These are phyloP conservation scores for Yamadazyma conglobata DNA, from an alignment of 1,139 yeast genomes.

Conservation along the genomic window DNA sequence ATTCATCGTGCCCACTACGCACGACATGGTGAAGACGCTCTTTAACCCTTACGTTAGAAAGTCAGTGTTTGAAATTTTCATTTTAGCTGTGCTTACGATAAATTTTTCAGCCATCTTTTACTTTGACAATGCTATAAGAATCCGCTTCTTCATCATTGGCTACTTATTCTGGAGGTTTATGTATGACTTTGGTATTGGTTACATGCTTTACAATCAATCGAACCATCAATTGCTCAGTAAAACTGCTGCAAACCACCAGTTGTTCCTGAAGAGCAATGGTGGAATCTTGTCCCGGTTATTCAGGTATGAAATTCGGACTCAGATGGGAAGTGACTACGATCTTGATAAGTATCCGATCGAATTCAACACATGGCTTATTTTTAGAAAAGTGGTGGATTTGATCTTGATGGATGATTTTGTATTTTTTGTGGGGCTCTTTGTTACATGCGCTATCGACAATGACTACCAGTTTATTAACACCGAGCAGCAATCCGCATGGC, in stretches of 20 bases:
- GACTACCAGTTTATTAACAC: conserved; percentile 38
- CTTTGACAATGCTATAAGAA: conserved; percentile 30
- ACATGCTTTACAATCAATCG: conserved; percentile 65
- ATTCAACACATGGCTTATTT: conserved; percentile 80
- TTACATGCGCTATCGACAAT: conserved; percentile 49
- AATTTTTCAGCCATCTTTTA: conserved; percentile 52
- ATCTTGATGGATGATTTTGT: conserved; percentile 85
- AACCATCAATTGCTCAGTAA: conserved; percentile 53
- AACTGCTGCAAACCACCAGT: conserved; percentile 45
- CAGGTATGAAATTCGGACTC: conserved; percentile 47
- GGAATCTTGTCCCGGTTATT: conserved; percentile 41
- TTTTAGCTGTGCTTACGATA: conserved; percentile 48
- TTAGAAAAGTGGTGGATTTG: conserved; percentile 77
- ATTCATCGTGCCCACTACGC: conserved; percentile 74
- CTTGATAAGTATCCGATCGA: conserved; percentile 61
- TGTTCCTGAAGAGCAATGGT: conserved; percentile 40
- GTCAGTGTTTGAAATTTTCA: conserved; percentile 61
- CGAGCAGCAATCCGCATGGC: conserved; percentile 30
- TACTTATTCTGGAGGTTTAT: conserved; percentile 76
- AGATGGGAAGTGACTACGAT: conserved; percentile 55
- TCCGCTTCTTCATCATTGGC: conserved; percentile 46
- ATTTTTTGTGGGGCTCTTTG: conserved; percentile 68
- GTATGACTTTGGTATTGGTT: conserved; percentile 80
- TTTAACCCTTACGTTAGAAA: conserved; percentile 75
- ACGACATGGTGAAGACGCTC: conserved; percentile 81